Conservation (phyloP, 805 yeast genomes). For the Candida qinlingensis region DNA sequence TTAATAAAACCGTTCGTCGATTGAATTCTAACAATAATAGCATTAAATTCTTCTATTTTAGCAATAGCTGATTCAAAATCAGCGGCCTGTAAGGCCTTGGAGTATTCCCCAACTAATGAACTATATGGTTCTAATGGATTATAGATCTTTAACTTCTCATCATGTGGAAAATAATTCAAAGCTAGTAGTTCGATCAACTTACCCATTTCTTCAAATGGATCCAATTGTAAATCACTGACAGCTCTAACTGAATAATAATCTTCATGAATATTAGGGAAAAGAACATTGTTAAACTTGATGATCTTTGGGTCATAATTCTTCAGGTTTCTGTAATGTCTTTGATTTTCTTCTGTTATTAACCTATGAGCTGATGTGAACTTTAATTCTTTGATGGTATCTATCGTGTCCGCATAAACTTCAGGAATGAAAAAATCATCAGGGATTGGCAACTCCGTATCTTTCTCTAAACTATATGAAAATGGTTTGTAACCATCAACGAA, state of each 20-base stretch:
- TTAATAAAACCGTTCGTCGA: constrained; percentile 24
- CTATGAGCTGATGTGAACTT: constrained; percentile 19
- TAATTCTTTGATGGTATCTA: constrained; percentile 12
- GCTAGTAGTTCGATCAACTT: constrained; percentile 41
- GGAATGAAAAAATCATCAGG: constrained; percentile 27
- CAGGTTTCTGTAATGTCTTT: constrained; percentile 25
- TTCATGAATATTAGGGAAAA: constrained; percentile 45
- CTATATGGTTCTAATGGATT: constrained; percentile 30
- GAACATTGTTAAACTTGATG: constrained; percentile 25
- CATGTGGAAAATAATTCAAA: constrained; percentile 34
- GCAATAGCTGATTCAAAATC: constrained; percentile 27
- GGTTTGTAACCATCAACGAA: constrained; percentile 22
- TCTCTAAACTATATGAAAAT: constrained; percentile 14
- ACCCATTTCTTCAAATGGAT: constrained; percentile 61
- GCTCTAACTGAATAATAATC: constrained; percentile 44
- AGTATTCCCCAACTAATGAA: constrained; percentile 36
- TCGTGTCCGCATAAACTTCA: constrained; percentile 22
- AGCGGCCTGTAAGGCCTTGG: constrained; percentile 27
- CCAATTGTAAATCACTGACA: constrained; percentile 45
- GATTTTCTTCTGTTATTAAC: constrained; percentile 12
- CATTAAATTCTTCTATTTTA: constrained; percentile 40
- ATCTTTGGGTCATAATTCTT: constrained; percentile 23
- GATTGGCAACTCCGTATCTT: constrained; percentile 21
- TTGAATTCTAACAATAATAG: constrained; percentile 32
- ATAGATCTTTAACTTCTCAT: constrained; percentile 27